Conservation (phyloP, 352 stramenopile genomes). For the Blastocystis sp. region DNA sequence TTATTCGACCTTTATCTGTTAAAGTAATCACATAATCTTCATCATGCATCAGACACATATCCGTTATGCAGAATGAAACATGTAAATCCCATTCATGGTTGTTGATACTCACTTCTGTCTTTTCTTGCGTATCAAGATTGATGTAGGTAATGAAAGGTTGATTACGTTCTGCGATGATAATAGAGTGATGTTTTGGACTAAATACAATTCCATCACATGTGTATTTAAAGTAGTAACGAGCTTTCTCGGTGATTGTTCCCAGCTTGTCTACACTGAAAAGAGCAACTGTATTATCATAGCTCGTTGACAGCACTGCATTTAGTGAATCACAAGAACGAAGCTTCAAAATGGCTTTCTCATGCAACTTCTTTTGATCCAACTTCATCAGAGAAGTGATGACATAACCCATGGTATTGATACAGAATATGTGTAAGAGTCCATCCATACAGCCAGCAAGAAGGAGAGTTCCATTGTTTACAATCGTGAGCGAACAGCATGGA, state of each 20-base stretch:
- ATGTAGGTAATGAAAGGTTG: constrained; percentile 47
- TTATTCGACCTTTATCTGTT: constrained; percentile 26
- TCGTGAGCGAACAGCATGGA: constrained; percentile 34
- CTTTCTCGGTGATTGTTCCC: background rate
- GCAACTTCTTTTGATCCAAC: background rate
- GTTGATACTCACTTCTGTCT: constrained; percentile 56
- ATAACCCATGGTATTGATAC: background rate
- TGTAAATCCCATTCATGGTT: constrained; percentile 47
- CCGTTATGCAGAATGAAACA: constrained; percentile 50
- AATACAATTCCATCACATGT: constrained; percentile 48
- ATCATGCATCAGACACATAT: constrained; percentile 1
- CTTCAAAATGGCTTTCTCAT: constrained; percentile 32
- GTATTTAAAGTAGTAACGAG: constrained; percentile 56
- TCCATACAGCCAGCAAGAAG: constrained; percentile 57
- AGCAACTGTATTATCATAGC: constrained; percentile 52
- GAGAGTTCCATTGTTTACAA: background rate
- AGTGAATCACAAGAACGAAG: background rate
- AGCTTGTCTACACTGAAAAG: background rate
- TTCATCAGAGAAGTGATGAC: background rate
- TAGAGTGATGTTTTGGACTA: background rate
- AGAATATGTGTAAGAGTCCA: constrained; percentile 21
- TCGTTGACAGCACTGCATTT: background rate
- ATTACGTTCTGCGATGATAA: constrained; percentile 48
- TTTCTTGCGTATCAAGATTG: constrained; percentile 19
- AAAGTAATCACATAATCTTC: constrained; percentile 21